Percentiles rank a stretch among this genome's conserved stretches.
These are phyloP conservation scores for Agarophyton chilense DNA, from an alignment of 23 red algal species.

Conservation along the genomic window DNA sequence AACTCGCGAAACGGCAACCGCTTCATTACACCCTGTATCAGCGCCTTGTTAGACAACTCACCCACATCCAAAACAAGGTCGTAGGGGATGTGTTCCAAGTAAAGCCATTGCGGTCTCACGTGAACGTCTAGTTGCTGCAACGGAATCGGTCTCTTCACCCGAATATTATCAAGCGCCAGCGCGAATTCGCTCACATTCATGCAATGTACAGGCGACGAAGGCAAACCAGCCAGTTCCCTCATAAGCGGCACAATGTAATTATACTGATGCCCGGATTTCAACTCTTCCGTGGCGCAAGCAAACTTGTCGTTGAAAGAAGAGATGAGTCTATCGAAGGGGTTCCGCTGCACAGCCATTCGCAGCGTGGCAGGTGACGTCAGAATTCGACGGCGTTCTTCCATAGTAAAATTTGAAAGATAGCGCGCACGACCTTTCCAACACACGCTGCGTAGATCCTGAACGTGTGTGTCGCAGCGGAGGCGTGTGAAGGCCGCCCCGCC, in stretches of 20 bases:
- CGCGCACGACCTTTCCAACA: constrained; percentile 30
- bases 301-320: constrained; percentile 43
- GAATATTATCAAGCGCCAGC: constrained; percentile 8
- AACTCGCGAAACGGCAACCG: constrained; percentile 12
- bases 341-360: constrained; percentile 42
- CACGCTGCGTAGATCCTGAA: not conserved
- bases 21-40: not conserved
- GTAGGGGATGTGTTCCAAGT: constrained; percentile 46
- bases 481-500: constrained; percentile 1
- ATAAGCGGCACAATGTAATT: constrained; percentile 2
- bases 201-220: not conserved
- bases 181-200: constrained; percentile 52
- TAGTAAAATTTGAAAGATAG: not conserved
- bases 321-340: constrained; percentile 41
- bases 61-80: constrained; percentile 49
- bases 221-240: not conserved
- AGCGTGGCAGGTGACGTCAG: constrained; percentile 12
- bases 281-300: not conserved
- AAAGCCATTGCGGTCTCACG: constrained; percentile 49
- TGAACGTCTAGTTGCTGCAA: constrained; percentile 36
- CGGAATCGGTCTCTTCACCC: not conserved
- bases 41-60: not conserved
- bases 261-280: constrained; percentile 10
- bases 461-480: not conserved
- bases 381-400: not conserved